Percentiles rank a stretch among this genome's conserved stretches.
Conservation (phyloP, 202 grass and related monocot genomes). For the Brachypodium distachyon region DNA sequence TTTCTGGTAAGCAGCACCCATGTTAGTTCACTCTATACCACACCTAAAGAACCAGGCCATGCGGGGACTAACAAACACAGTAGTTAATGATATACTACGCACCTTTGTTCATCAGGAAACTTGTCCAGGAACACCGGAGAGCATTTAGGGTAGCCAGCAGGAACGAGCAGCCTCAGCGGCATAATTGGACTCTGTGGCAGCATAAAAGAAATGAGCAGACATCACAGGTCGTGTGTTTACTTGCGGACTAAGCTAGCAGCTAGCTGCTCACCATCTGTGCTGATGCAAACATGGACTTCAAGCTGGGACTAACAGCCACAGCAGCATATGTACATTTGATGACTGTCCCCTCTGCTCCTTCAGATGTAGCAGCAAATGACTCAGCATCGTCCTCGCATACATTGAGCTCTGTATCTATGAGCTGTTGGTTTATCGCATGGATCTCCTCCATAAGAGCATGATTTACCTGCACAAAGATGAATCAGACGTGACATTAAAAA, state of each 20-base stretch:
- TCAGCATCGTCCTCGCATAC: constrained; percentile 59
- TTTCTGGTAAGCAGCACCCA: constrained; percentile 33
- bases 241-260: too few relatives aligned
- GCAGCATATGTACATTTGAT: constrained; percentile 84
- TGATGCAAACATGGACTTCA: constrained; percentile 78
- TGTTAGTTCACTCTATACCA: not conserved
- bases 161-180: constrained; percentile 84
- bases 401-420: constrained; percentile 82
- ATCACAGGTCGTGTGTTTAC: not conserved
- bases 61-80: not conserved
- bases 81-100: too few relatives aligned
- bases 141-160: constrained; percentile 79
- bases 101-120: constrained; percentile 82
- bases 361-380: constrained; percentile 46
- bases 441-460: constrained; percentile 78
- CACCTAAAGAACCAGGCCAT: not conserved
- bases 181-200: constrained; percentile 81
- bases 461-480: constrained; percentile 47
- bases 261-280: constrained; percentile 65
- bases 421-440: constrained; percentile 71
- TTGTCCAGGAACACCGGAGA: constrained; percentile 88
- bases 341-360: constrained; percentile 54
- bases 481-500: not conserved
- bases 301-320: constrained; percentile 70
- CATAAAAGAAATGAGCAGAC: constrained; percentile 13